Percentiles rank a stretch among this genome's conserved stretches.
Evolutionary conservation across 2,329 filamentous ascomycete genomes (phyloP).

Genomic region (Alternaria metachromatica): DNA sequence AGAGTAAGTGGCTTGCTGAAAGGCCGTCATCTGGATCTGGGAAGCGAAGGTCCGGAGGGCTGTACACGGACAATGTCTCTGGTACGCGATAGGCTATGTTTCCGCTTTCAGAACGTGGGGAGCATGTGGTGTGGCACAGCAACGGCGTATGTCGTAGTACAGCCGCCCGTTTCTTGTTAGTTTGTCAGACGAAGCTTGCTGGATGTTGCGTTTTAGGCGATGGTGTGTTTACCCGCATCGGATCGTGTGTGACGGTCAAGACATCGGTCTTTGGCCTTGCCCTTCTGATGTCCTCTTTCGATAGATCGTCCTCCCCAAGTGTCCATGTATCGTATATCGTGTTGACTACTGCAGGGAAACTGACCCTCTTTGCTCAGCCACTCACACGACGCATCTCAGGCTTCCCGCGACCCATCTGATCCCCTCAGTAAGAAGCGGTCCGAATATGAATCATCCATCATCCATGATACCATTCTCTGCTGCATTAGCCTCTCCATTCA

Average conservation of each 20-base stretch:
- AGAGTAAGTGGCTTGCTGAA: background rate
- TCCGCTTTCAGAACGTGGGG: slow-evolving; percentile 1
- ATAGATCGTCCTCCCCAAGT: background rate
- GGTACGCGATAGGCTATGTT: slow-evolving; percentile 1
- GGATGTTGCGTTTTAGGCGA: background rate
- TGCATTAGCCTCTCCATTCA: background rate
- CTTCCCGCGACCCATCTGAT: background rate
- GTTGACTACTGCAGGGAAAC: background rate
- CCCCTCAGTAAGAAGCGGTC: background rate
- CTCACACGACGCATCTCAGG: background rate
- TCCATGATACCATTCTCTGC: slow-evolving; percentile 1
- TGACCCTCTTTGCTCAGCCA: background rate
- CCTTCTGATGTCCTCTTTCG: background rate
- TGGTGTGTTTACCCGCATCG: background rate
- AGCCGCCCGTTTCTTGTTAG: background rate
- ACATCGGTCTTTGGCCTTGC: background rate
- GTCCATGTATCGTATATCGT: background rate
- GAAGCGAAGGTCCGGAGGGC: background rate
- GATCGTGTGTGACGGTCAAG: background rate
- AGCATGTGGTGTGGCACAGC: slow-evolving; percentile 1
- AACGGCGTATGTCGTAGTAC: background rate
- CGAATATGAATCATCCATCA: slow-evolving; percentile 1
- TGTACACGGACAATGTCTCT: background rate
- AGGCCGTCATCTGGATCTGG: background rate
- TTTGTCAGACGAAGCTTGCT: background rate